Percentiles rank a stretch among this genome's conserved stretches.
phyloP scores from a whole-genome alignment of 179 eudicot genomes.

The Beta lomatogona region DNA sequence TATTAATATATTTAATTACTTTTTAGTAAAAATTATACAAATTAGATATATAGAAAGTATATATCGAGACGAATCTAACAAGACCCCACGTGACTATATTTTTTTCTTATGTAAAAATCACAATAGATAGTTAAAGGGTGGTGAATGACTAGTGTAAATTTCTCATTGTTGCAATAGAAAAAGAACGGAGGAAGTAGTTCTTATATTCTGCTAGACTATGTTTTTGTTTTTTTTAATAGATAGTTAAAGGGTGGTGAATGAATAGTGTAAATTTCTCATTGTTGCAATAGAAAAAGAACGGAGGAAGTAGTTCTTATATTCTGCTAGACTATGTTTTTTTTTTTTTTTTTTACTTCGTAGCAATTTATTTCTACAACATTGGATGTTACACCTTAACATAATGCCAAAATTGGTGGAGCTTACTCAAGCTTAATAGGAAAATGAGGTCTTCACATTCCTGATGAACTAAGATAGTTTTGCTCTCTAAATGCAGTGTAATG shows the following conservation, averaged over 20 bases:
- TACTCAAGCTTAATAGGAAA: neutral
- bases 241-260: no score
- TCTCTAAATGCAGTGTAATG: conserved; percentile 75
- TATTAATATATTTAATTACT: no score
- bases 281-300: no score
- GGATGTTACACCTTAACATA: neutral
- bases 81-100: no score
- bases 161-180: no score
- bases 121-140: no score
- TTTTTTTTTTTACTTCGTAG: neutral
- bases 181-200: neutral
- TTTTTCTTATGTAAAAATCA: no score
- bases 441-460: conserved; percentile 2
- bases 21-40: no score
- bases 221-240: neutral
- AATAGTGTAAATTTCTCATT: no score
- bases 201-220: neutral
- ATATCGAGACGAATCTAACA: no score
- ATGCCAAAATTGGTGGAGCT: neutral
- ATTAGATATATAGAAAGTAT: no score
- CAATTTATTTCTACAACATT: neutral
- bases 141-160: no score
- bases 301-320: neutral
- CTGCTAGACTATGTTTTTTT: neutral
- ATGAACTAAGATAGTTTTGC: neutral